Percentiles rank a stretch among this genome's conserved stretches.
phyloP scores from a whole-genome alignment of 2,329 filamentous ascomycete genomes.

The Ilyonectria sp. region DNA sequence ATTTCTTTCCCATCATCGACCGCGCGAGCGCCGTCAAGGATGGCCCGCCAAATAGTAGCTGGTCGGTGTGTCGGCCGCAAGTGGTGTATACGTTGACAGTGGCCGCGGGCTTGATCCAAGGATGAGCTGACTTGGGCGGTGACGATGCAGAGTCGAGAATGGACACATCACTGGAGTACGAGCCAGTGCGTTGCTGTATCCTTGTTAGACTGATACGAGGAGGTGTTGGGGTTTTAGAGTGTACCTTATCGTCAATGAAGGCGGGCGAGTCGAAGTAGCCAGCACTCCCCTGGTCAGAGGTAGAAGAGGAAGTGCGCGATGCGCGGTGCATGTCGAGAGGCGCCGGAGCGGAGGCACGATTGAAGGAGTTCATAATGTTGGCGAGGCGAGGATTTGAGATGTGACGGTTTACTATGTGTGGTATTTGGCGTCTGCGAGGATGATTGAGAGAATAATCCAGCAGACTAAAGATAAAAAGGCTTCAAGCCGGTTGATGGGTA shows the following conservation, averaged over 20 bases:
- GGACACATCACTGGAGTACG: slow-evolving; percentile 50
- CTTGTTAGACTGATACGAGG: slow-evolving; percentile 38
- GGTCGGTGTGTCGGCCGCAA: slow-evolving; percentile 69
- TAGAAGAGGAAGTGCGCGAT: slow-evolving; percentile 40
- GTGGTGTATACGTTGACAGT: slow-evolving; percentile 68
- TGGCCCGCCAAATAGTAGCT: slow-evolving; percentile 67
- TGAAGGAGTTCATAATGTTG: slow-evolving; percentile 27
- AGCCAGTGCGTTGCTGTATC: slow-evolving; percentile 47
- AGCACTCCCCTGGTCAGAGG: slow-evolving; percentile 39
- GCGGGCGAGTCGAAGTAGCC: slow-evolving; percentile 42
- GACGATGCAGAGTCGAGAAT: slow-evolving; percentile 44
- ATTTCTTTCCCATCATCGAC: slow-evolving; percentile 56
- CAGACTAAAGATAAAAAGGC: slow-evolving; percentile 1
- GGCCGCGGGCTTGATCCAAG: slow-evolving; percentile 55
- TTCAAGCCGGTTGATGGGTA: slow-evolving; percentile 14
- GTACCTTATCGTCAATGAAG: slow-evolving; percentile 46
- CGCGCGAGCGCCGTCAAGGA: slow-evolving; percentile 62
- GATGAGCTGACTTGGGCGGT: slow-evolving; percentile 51
- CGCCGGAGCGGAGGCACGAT: slow-evolving; percentile 28
- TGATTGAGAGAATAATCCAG: slow-evolving; percentile 1
- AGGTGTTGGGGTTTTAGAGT: neutral
- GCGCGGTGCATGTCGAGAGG: slow-evolving; percentile 30
- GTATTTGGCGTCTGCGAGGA: neutral
- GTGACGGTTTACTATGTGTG: slow-evolving; percentile 6
- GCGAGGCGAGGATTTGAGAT: slow-evolving; percentile 7